Base-by-base conservation (phyloP, 108 stramenopile genomes). In the Cyclotella kingstonii region DNA sequence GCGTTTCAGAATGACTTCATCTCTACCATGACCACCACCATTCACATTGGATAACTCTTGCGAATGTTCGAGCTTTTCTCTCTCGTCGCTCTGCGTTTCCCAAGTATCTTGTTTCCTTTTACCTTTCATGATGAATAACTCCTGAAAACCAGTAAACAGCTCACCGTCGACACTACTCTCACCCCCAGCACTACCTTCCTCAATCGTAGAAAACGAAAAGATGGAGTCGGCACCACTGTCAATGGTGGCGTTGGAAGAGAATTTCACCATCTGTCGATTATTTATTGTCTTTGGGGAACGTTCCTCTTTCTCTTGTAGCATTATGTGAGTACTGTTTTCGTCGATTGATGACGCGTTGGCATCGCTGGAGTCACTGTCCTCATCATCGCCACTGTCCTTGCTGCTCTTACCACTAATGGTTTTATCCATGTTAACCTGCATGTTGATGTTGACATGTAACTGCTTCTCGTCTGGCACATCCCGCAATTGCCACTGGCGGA, bases 91-190 rank as follows among this genome's bases (percentile, higher is more conserved):
- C n/a, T n/a, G n/a, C n/a, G n/a, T n/a, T n/a, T n/a, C n/a, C n/a
- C n/a, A n/a, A n/a, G n/a, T n/a, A n/a, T n/a, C n/a, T n/a, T n/a
- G n/a, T n/a, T n/a, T n/a, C n/a, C n/a, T n/a, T n/a, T n/a, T n/a
- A n/a, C n/a, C n/a, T n/a, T n/a, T n/a, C n/a, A n/a, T n/a, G n/a
- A n/a, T n/a, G n/a, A 44, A 18, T 2, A 42, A 36, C 7, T 27
- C 11, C 23, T 41, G 39, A 57, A 57, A 57, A 27, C 26, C 40
- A 43, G 23, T 41, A 26, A 47, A 60, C 28, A 60, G 17, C 0
- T 10, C 59, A 17, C 45, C 59, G 33, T 60, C 45, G 5, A 46
- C 30, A 31, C 35, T 38, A 18, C 27, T 6, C 19, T 11, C 33
- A 14, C 14, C 39, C 41, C 35, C 43, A 8, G 23, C 15, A 26